Evolutionary conservation across 495 filamentous ascomycete genomes (phyloP), one percentile per base, ranked within the genome.

Genomic region (Cercophora newfieldiana): DNA sequence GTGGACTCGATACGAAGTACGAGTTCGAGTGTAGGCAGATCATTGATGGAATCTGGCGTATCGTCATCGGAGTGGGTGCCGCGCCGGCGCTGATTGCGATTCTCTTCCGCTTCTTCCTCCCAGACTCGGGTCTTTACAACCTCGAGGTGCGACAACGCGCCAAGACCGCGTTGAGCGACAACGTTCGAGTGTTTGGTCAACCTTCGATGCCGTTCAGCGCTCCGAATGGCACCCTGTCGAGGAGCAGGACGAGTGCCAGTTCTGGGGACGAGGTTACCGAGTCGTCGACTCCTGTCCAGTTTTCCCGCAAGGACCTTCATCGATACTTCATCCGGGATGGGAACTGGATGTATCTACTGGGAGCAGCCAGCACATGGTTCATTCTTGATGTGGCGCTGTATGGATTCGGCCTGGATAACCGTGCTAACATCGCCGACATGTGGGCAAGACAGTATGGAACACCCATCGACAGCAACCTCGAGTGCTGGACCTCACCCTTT

Each of bases 11-110:
- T 53, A 76, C 63, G 7, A 67, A 80, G 3, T 87, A 90, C 72
- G 78, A 81, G 31, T 85, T 82, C n/a, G 83, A 79, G 30, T 91
- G 90, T 74, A 79, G 80, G 22, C 73, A 86, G 18, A 88, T 88
- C n/a, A 85, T 91, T 1, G 90, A 93, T 77, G 87, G 90, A 66
- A 91, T 92, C 82, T 93, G 91, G 90, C 85, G 91, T 65, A 80
- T 88, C 7, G 80, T 92, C 54, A 90, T 93, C 70, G 90, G 90
- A 3, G 86, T 91, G 19, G 90, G 90, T 61, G 87, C 87, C 10
- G 83, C 93, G 2, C 91, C 90, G 12, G 90, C 86, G 12, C 82
- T 83, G 56, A 78, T 90, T 24, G 89, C 90, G 29, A 83, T 93
- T 47, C 91, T 91, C 77, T 92, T 86, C 75, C 91, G 90, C 51